A percentile compares a stretch with the other conserved stretches of the same genome.
These are phyloP conservation scores for Zea luxurians DNA, from an alignment of 176 grass and related monocot species.

Conservation along the genomic window DNA sequence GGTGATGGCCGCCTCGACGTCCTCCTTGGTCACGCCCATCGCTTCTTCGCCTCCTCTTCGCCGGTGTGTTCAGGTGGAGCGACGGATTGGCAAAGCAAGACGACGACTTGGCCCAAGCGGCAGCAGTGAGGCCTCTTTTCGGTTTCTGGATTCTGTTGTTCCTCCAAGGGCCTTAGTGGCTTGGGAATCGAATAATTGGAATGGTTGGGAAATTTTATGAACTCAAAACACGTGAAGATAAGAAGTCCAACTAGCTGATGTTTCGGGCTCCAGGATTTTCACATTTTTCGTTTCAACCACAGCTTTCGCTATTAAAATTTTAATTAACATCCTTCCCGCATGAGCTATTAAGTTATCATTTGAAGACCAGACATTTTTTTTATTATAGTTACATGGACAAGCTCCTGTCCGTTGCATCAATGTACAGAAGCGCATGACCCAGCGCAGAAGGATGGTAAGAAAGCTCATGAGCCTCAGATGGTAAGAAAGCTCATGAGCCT, in stretches of 20 bases:
- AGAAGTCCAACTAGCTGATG: background rate
- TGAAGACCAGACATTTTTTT: background rate
- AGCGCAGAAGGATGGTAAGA: no score
- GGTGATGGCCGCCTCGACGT: slow-evolving; percentile 74
- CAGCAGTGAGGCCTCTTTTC: background rate
- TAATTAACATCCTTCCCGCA: background rate
- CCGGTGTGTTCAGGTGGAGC: slow-evolving; percentile 4
- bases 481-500: no score
- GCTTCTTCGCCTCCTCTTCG: background rate
- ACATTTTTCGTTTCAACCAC: background rate
- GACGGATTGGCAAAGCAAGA: slow-evolving; percentile 11
- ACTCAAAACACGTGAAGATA: background rate
- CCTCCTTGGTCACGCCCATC: slow-evolving; percentile 89
- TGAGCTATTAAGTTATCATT: background rate
- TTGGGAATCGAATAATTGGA: slow-evolving; percentile 27
- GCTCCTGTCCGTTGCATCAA: background rate
- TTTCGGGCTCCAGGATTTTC: background rate
- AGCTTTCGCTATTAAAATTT: background rate
- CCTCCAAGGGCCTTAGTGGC: background rate
- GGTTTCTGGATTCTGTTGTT: slow-evolving; percentile 23
- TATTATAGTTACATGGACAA: background rate
- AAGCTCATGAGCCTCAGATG: no score
- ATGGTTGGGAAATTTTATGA: background rate
- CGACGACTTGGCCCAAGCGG: background rate
- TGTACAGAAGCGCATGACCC: no score